These are phyloP conservation scores for Xerocomellus chrysenteron DNA, from an alignment of 768 basidiomycete genomes.

Conservation along the genomic window DNA sequence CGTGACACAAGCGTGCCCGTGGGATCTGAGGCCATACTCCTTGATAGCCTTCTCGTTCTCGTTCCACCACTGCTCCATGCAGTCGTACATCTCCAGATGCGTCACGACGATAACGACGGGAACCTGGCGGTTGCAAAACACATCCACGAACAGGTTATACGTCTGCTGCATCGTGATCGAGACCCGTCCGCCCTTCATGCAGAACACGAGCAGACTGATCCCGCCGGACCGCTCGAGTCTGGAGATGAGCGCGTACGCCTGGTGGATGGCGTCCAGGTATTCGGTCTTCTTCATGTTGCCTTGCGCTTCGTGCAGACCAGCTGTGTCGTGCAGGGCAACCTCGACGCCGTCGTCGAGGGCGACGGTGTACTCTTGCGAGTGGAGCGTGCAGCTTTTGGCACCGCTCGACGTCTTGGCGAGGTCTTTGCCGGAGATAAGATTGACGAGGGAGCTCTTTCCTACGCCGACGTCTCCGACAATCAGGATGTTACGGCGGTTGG, in stretches of 20 bases:
- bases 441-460: slow-evolving; percentile 44
- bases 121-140: slow-evolving; percentile 37
- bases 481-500: slow-evolving; percentile 24
- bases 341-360: slow-evolving; percentile 18
- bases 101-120: slow-evolving; percentile 36
- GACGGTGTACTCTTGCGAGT: slow-evolving; percentile 22
- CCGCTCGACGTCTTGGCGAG: slow-evolving; percentile 30
- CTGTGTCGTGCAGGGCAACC: slow-evolving; percentile 26
- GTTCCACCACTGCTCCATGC: slow-evolving; percentile 42
- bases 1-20: slow-evolving; percentile 42
- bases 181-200: slow-evolving; percentile 30
- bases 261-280: slow-evolving; percentile 26
- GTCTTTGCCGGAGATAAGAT: slow-evolving; percentile 33
- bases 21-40: slow-evolving; percentile 33
- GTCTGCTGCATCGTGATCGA: slow-evolving; percentile 27
- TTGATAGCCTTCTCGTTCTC: slow-evolving; percentile 35
- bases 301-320: slow-evolving; percentile 28
- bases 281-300: slow-evolving; percentile 23
- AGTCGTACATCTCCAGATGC: slow-evolving; percentile 33
- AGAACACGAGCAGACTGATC: slow-evolving; percentile 30
- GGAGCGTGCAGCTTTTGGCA: slow-evolving; percentile 38
- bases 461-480: slow-evolving; percentile 30
- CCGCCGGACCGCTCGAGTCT: slow-evolving; percentile 26
- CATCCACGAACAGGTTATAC: slow-evolving; percentile 36
- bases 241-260: slow-evolving; percentile 37